phyloP scores from a whole-genome alignment of 805 yeast species.

The Schwanniomyces yamadae region DNA sequence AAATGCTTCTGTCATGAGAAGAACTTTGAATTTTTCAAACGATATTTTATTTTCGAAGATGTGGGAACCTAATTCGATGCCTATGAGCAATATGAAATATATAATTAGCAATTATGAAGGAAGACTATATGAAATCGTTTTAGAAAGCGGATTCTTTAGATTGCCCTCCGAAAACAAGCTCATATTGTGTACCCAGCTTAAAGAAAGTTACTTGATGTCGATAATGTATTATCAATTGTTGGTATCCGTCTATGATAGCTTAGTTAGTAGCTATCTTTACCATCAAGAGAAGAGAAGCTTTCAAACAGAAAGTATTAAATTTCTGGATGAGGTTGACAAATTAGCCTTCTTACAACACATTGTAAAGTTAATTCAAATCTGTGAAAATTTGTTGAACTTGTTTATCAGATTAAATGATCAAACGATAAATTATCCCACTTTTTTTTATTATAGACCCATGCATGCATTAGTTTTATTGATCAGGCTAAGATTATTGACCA shows the following conservation, averaged over 20 bases:
- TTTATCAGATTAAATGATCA: constrained; percentile 42
- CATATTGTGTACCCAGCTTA: constrained; percentile 14
- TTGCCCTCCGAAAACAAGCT: constrained; percentile 10
- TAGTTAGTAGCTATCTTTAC: constrained; percentile 39
- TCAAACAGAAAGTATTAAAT: neutral
- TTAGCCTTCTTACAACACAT: constrained; percentile 37
- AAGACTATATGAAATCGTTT: constrained; percentile 36
- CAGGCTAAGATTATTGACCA: constrained; percentile 45
- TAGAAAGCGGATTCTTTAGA: constrained; percentile 39
- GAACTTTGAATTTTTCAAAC: no score
- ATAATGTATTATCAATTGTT: constrained; percentile 50
- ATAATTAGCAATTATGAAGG: constrained; percentile 41
- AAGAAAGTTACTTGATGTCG: constrained; percentile 39
- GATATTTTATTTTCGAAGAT: neutral
- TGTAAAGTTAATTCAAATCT: constrained; percentile 41
- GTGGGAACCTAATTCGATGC: constrained; percentile 10
- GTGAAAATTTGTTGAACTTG: constrained; percentile 47
- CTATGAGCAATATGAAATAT: constrained; percentile 15
- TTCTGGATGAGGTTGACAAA: constrained; percentile 14
- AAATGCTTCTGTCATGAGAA: no score
- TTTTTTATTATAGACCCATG: constrained; percentile 53
- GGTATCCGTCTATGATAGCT: constrained; percentile 52
- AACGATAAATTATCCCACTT: constrained; percentile 46
- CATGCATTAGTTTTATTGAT: constrained; percentile 50
- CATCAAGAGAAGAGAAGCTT: neutral